Evolutionary conservation across 1,139 yeast genomes (phyloP).

Genomic region (Kurtzmaniella quercitrusa): DNA sequence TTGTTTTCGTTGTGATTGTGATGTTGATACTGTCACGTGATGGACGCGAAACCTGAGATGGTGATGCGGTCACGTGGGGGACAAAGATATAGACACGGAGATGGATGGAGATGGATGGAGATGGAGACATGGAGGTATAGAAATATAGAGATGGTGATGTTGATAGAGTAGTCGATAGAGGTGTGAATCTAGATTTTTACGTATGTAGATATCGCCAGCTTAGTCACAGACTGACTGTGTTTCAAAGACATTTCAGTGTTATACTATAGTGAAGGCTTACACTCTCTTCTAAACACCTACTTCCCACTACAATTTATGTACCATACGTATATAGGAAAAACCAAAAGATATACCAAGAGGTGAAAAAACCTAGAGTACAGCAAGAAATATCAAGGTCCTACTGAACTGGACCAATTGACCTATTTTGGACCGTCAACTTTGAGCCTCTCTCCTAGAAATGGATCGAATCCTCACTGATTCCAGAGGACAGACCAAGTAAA

Average conservation of each 20-base stretch:
- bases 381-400: neutral
- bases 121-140: neutral
- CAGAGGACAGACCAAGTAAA: constrained; percentile 67
- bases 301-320: neutral
- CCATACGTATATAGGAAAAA: neutral
- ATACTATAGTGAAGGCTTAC: too few species aligned
- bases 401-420: neutral
- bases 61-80: neutral
- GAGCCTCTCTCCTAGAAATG: neutral
- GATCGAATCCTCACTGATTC: constrained; percentile 27
- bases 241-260: too few species aligned
- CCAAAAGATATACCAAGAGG: neutral
- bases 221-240: too few species aligned
- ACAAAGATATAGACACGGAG: neutral
- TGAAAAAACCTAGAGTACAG: neutral
- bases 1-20: constrained; percentile 1
- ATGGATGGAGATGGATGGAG: neutral
- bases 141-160: neutral
- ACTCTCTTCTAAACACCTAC: too few species aligned
- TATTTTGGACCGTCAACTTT: too few species aligned
- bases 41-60: neutral
- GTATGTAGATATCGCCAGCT: too few species aligned
- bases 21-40: neutral
- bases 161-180: too few species aligned
- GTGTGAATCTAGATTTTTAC: too few species aligned